Base-by-base conservation (phyloP, 345 rosid species). In the Viola odorata region DNA sequence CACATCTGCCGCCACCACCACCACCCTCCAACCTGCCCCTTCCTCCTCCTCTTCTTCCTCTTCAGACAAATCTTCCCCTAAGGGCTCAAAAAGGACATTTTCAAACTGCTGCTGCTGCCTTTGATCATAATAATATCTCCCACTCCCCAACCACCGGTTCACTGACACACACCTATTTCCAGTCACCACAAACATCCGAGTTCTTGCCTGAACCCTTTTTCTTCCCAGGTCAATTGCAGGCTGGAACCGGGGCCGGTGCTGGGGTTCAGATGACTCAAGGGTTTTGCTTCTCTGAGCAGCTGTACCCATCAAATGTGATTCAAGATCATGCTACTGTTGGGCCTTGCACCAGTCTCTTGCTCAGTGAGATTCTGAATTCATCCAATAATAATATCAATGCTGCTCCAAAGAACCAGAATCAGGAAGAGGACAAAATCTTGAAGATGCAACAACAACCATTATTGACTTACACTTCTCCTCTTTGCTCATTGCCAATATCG, bases 21-120 rank as follows among this genome's bases (percentile, higher is more conserved):
- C 78, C 58, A 62, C 78, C 45, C 54, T 63, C 42, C 60, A 71
- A 7, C 14, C 63, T 37, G 67, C 69, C 11, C 63, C 80, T 12
- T 56, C 91, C 0, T 78, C 89, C 12, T 82, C 91, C 10, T 86
- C 94, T 0, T 89, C 98, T 10, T 84, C 96, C 3, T 80, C 32
- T 0, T 23, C 84, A 2, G 78, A 86, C 9, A 91, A 75, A 70
- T 72, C 87, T 36, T 82, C 95, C 23, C 84, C 85, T 2, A 61
- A 57, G 15, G 72, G 53, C 42, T 72, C 75, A 42, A 65, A 52
- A 15, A 72, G 67, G 40, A n/a, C n/a, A n/a, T n/a, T n/a, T n/a
- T n/a, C n/a, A n/a, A n/a, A n/a, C n/a, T n/a, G n/a, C n/a, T n/a
- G n/a, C n/a, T n/a, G n/a, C n/a, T n/a, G n/a, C n/a, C n/a, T n/a